Evolutionary conservation across 208 protist genomes (phyloP), one percentile per base, ranked within the genome.

Genomic region (Leishmania martiniquensis): DNA sequence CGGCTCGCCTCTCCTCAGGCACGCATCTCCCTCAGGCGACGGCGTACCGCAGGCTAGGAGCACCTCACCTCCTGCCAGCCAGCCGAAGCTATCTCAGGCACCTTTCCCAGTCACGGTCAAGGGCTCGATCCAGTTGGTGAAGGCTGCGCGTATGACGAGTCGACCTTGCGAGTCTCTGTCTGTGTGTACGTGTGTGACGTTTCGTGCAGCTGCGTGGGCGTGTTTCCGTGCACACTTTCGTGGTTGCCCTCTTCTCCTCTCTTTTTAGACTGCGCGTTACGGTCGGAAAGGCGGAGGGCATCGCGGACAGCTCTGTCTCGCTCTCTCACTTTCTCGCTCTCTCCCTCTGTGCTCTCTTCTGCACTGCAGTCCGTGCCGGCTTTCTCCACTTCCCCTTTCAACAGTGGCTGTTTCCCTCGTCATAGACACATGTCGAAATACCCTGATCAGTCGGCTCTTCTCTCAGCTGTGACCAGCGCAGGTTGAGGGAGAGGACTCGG

Each of bases 1-100:
- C 88, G 87, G 20, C 84, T 93, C 0, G 87, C 85, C 32, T 79
- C 80, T 20, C 60, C 80, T 17, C 25, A n/a, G 9, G 37, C 45
- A 7, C 45, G 66, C 9, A 29, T 44, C 44, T 32, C 12, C 9
- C 44, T n/a, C 20, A n/a, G 44, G 1, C 37, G 20, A 54, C 44
- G 25, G 42, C 9, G 44, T 52, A 71, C 10, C 52, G 25, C 10
- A 17, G 17, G 17, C n/a, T 4, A 0, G 7, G 15, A 44, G 25
- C 13, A 20, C 9, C 37, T 5, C 3, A 13, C 0, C 62, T n/a
- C 4, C 20, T 37, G 32, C 34, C 62, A 25, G 37, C 17, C 17
- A 5, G 2, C 17, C 17, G 20, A 25, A 39, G 37, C 4, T 67
- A n/a, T 22, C 34, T 67, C 17, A 42, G 17, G 62, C n/a, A n/a